phyloP scores from a whole-genome alignment of 192 early-diverging fungal genomes.

The Rhizophagus sp. region DNA sequence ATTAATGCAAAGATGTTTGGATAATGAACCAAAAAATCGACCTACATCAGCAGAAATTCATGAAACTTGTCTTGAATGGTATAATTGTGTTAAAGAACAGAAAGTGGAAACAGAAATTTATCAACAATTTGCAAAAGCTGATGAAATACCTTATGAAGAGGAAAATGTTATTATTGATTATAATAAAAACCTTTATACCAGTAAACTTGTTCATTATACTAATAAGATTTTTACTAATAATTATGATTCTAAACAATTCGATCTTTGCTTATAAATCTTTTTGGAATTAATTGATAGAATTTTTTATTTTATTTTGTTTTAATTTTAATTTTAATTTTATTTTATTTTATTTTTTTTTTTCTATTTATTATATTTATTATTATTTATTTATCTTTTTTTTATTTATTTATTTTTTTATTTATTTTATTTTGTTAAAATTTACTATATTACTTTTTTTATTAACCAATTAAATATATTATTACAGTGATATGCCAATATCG shows the following conservation, averaged over 20 bases:
- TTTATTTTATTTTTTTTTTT: too few species aligned
- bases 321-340: too few species aligned
- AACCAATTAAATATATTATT: too few species aligned
- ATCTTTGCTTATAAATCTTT: not conserved
- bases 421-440: too few species aligned
- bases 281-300: too few species aligned
- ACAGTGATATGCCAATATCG: too few species aligned
- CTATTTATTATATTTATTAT: too few species aligned
- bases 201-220: constrained; percentile 1
- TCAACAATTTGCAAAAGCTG: not conserved
- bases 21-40: constrained; percentile 11
- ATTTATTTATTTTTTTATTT: too few species aligned
- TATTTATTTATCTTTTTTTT: too few species aligned
- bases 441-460: too few species aligned
- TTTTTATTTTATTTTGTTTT: too few species aligned
- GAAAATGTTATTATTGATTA: too few species aligned
- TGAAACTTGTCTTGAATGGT: not conserved
- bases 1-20: constrained; percentile 18
- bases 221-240: not conserved
- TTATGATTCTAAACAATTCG: not conserved
- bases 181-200: not conserved
- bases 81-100: not conserved
- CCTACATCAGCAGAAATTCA: constrained; percentile 14
- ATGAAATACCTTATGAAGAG: not conserved
- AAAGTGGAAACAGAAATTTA: not conserved